Percentiles rank a stretch among this genome's conserved stretches.
These are phyloP conservation scores for Teunomyces lycoperdinae DNA, from an alignment of 805 yeast species.

Conservation along the genomic window DNA sequence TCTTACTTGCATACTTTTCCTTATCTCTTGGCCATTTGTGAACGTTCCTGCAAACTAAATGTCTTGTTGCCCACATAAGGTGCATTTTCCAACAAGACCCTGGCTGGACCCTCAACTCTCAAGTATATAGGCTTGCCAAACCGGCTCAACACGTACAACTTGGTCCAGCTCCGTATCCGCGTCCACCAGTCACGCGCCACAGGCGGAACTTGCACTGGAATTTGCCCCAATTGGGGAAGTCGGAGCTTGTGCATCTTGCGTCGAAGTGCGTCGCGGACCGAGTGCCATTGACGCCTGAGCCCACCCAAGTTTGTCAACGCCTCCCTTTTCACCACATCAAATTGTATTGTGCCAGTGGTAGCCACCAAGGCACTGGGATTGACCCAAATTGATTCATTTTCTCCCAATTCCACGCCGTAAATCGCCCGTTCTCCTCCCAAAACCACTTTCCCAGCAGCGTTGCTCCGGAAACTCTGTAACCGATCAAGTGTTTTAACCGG, in stretches of 20 bases:
- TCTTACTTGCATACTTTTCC: too few species aligned
- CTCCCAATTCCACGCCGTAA: slow-evolving; percentile 30
- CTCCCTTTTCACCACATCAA: slow-evolving; percentile 1
- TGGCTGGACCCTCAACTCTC: slow-evolving; percentile 26
- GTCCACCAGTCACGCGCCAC: not conserved
- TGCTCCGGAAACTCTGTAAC: slow-evolving; percentile 23
- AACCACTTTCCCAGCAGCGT: slow-evolving; percentile 41
- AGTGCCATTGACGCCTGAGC: not conserved
- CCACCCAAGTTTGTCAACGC: not conserved
- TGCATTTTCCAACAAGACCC: slow-evolving; percentile 21
- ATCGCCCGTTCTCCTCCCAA: slow-evolving; percentile 40
- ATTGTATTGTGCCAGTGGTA: slow-evolving; percentile 2
- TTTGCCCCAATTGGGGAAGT: not conserved
- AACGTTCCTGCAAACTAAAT: slow-evolving; percentile 2
- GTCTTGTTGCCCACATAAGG: slow-evolving; percentile 7
- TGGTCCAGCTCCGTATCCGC: not conserved
- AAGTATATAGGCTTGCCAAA: slow-evolving; percentile 14
- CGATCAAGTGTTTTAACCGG: slow-evolving; percentile 16
- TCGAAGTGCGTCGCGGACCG: not conserved
- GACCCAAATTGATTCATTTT: slow-evolving; percentile 37
- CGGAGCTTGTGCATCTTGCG: not conserved
- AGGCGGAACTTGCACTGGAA: not conserved
- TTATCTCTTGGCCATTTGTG: not conserved
- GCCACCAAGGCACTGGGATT: slow-evolving; percentile 43
- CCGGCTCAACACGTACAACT: not conserved